A percentile compares a stretch with the other conserved stretches of the same genome.
These are phyloP conservation scores for Obba rivulosa DNA, from an alignment of 768 basidiomycete species.

Conservation along the genomic window DNA sequence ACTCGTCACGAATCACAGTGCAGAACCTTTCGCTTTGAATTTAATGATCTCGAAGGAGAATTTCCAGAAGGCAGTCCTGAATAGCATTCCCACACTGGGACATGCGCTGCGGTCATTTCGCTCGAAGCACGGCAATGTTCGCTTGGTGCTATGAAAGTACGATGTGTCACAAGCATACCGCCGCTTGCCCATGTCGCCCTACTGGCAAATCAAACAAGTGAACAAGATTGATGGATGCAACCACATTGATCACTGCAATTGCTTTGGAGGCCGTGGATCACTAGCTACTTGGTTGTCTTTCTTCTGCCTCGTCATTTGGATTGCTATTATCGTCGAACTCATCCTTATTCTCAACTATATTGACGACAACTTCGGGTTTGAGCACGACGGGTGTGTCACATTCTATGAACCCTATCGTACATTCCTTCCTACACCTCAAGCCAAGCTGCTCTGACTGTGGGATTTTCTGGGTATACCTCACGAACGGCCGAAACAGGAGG, in stretches of 20 bases:
- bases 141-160: conserved; percentile 16
- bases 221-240: conserved; percentile 21
- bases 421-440: conserved; percentile 27
- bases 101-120: conserved; percentile 1
- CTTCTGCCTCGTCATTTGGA: conserved; percentile 31
- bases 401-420: conserved; percentile 27
- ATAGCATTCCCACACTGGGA: conserved; percentile 7
- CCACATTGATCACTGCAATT: conserved; percentile 27
- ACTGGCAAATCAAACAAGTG: conserved; percentile 30
- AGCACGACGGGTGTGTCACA: conserved; percentile 9
- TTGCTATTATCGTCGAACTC: conserved; percentile 24
- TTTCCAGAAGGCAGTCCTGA: not conserved
- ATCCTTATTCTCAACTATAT: conserved; percentile 30
- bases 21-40: conserved; percentile 30
- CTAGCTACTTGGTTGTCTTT: conserved; percentile 24
- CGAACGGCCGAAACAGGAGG: conserved; percentile 33
- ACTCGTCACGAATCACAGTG: conserved; percentile 35
- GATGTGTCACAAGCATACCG: conserved; percentile 21
- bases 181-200: conserved; percentile 18
- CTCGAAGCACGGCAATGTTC: not conserved
- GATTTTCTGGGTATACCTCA: conserved; percentile 36
- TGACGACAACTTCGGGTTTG: conserved; percentile 28
- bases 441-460: conserved; percentile 31
- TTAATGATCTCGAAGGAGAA: conserved; percentile 10
- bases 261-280: conserved; percentile 28